These are phyloP conservation scores for Geoglossum cookeanum DNA, from an alignment of 2,329 filamentous ascomycete genomes.

Conservation along the genomic window DNA sequence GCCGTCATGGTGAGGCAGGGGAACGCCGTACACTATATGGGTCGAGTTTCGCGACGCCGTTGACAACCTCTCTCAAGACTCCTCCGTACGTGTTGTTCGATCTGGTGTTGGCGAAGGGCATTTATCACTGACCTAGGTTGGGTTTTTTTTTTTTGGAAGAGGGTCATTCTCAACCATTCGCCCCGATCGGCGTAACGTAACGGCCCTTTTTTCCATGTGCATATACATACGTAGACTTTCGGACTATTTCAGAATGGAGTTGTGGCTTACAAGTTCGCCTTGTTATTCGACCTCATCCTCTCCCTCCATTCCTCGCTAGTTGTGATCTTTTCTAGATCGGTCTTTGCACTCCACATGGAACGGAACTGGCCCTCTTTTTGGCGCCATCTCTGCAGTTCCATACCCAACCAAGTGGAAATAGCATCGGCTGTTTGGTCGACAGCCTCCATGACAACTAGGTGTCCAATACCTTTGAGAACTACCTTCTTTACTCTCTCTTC, in stretches of 20 bases:
- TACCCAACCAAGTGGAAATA: constrained; percentile 35
- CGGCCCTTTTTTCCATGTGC: too few species aligned
- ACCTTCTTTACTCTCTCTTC: constrained; percentile 49
- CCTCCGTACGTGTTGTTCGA: constrained; percentile 56
- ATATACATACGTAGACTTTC: too few species aligned
- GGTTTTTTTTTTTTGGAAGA: too few species aligned
- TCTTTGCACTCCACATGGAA: constrained; percentile 22
- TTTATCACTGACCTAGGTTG: too few species aligned
- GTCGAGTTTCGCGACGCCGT: too few species aligned
- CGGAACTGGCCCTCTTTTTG: constrained; percentile 36
- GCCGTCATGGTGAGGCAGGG: constrained; percentile 63
- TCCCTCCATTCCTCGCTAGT: constrained; percentile 34
- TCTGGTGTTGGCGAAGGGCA: constrained; percentile 30
- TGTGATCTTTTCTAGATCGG: constrained; percentile 32
- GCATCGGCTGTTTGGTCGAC: constrained; percentile 45
- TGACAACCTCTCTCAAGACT: constrained; percentile 45
- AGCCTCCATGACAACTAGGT: constrained; percentile 70
- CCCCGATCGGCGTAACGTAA: too few species aligned
- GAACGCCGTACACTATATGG: constrained; percentile 48
- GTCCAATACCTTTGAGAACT: constrained; percentile 45
- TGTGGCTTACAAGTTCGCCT: too few species aligned
- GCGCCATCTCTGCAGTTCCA: constrained; percentile 38
- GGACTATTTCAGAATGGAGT: too few species aligned
- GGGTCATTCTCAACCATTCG: too few species aligned
- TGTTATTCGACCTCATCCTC: background rate